Base-by-base conservation (phyloP, 2,329 filamentous ascomycete species). In the Nigrograna mackinnonii region DNA sequence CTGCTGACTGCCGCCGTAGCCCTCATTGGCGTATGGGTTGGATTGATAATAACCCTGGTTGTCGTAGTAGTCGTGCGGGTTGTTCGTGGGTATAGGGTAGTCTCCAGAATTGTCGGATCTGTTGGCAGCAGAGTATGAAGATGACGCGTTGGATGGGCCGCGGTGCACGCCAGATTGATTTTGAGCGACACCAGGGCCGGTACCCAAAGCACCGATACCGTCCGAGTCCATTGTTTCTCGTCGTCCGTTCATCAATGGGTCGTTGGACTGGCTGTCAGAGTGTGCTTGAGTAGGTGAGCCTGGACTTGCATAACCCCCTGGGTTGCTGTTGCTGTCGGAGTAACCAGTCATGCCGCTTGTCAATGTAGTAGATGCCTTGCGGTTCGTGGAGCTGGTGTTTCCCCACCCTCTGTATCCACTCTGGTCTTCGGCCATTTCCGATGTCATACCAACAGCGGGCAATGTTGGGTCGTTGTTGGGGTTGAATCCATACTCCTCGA, bases 401-500 rank as follows among this genome's bases (percentile, higher is more conserved):
- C 92, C 92, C 94, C 94, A 99, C 54, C 94, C 94, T 54, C 94
- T 86, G 72, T 99, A 99, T 35, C 92, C 92, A 2, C 83, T 80
- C 41, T 78, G 79, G 44, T 80, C 79, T 50, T 96, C 89, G 44
- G 83, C 79, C 85, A 91, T 91, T 66, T 92, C 84, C 31, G 79
- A 73, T 39, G 79, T 79, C 39, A 77, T 71, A 19, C 71, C 75
- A 13, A 81, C 75, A 7, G 78, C 76, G 6, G 83, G 83, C 11
- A 96, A 77, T 1, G 87, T 90, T 1, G 91, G 90, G 64, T 96
- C 91, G 46, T 91, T 86, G 70, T 97, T 97, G n/a, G 94, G 94
- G 68, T 97, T 97, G 76, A 91, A 97, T 22, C 88, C 86, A 66
- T 97, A 97, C 64, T 97, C 94, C 67, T 97, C 92, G 9, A 96